These are phyloP conservation scores for Populus tremula DNA, from an alignment of 345 rosid species.

Conservation along the genomic window DNA sequence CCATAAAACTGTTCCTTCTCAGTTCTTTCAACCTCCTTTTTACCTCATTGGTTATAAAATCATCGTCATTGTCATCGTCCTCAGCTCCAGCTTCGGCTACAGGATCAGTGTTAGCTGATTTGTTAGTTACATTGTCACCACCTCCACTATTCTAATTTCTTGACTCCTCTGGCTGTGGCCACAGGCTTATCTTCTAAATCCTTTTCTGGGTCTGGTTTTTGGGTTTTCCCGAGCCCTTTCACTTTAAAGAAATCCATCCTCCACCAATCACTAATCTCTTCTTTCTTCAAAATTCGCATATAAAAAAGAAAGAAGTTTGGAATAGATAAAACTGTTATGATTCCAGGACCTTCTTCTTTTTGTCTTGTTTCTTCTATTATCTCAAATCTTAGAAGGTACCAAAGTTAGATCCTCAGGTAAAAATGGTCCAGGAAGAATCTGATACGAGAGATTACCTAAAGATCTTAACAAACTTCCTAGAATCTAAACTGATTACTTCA, in stretches of 20 bases:
- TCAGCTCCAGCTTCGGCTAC: slow-evolving; percentile 59
- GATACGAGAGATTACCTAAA: slow-evolving; percentile 7
- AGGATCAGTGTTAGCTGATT: slow-evolving; percentile 30
- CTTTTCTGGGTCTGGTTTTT: slow-evolving; percentile 41
- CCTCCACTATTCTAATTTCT: slow-evolving; percentile 36
- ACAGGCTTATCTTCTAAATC: slow-evolving; percentile 47
- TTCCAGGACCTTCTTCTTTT: background rate
- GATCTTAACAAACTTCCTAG: slow-evolving; percentile 2
- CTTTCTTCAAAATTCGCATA: slow-evolving; percentile 17
- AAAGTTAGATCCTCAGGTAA: background rate
- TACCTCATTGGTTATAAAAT: slow-evolving; percentile 88
- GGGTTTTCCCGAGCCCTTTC: slow-evolving; percentile 56
- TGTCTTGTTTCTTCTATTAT: background rate
- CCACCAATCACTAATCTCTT: background rate
- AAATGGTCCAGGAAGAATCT: slow-evolving; percentile 7
- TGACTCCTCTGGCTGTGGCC: slow-evolving; percentile 38
- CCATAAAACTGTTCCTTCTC: slow-evolving; percentile 86
- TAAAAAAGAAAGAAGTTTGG: background rate
- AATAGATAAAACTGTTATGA: background rate
- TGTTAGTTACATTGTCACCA: slow-evolving; percentile 30
- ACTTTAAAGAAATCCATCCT: slow-evolving; percentile 79
- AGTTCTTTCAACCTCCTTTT: slow-evolving; percentile 86
- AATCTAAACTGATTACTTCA: background rate
- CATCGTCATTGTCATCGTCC: slow-evolving; percentile 38
- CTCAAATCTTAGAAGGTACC: background rate